A percentile compares a stretch with the other conserved stretches of the same genome.
Conservation (phyloP, 257 asterid genomes). For the Primulina tabacum region DNA sequence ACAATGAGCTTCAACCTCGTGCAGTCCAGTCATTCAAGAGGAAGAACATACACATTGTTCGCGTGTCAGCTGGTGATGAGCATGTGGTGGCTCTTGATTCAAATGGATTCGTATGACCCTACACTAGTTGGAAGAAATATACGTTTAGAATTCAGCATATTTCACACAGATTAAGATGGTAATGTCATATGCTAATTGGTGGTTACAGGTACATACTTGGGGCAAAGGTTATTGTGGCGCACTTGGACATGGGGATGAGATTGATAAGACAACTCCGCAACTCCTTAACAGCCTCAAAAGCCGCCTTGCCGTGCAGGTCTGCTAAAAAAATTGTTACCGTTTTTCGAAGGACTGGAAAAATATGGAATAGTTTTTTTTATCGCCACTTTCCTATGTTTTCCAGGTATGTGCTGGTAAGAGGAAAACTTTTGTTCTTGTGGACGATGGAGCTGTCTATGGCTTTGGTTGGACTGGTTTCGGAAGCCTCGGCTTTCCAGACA, state of each 20-base stretch:
- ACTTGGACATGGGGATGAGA: conserved; percentile 79
- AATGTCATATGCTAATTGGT: conserved; percentile 8
- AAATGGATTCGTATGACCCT: conserved; percentile 55
- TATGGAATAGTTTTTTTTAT: background rate
- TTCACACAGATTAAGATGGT: background rate
- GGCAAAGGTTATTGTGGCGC: conserved; percentile 97
- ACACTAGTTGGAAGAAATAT: background rate
- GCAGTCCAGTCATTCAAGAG: conserved; percentile 54
- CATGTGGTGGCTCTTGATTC: conserved; percentile 92
- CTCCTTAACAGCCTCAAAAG: conserved; percentile 46
- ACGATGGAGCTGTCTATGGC: conserved; percentile 66
- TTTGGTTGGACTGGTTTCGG: conserved; percentile 92
- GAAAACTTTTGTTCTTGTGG: conserved; percentile 67
- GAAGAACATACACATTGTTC: conserved; percentile 56
- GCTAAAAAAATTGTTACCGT: conserved; percentile 12
- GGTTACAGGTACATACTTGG: conserved; percentile 72
- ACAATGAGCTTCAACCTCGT: conserved; percentile 66
- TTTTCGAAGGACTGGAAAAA: background rate
- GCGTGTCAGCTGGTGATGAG: conserved; percentile 83
- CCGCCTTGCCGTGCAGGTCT: conserved; percentile 76
- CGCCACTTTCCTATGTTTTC: background rate
- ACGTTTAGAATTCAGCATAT: background rate
- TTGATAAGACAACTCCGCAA: conserved; percentile 65
- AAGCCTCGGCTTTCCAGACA: conserved; percentile 74
- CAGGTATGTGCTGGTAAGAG: conserved; percentile 87